Evolutionary conservation across 164 flowering plant species (phyloP).

Genomic region (Sextonia rubra): DNA sequence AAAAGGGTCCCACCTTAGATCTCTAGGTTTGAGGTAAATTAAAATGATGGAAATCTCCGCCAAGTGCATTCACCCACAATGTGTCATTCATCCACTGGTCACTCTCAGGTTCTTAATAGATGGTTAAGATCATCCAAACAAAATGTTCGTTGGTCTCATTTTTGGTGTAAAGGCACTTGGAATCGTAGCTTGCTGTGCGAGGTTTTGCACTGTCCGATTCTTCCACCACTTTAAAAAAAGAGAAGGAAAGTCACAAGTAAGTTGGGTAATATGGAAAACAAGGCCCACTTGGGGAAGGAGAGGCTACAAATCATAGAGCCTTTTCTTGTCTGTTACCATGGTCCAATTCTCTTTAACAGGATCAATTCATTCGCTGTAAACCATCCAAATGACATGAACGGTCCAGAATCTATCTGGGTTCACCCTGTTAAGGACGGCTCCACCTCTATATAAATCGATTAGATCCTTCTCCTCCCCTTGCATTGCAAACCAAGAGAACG

Average conservation of each 20-base stretch:
- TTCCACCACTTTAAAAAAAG: background rate
- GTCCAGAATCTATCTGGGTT: background rate
- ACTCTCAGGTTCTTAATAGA: too few relatives aligned
- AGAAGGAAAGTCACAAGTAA: background rate
- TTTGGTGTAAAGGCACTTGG: too few relatives aligned
- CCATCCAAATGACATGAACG: background rate
- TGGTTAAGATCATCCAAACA: too few relatives aligned
- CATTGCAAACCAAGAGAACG: background rate
- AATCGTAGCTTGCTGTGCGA: too few relatives aligned
- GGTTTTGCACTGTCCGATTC: background rate
- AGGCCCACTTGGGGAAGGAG: background rate
- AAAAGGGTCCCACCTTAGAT: too few relatives aligned
- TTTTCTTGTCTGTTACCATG: background rate
- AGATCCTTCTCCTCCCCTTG: background rate
- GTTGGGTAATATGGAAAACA: background rate
- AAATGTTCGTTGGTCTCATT: too few relatives aligned
- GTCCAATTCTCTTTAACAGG: background rate
- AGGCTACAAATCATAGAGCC: slow-evolving; percentile 1
- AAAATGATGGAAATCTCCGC: too few relatives aligned
- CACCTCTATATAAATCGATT: background rate
- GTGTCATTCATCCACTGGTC: too few relatives aligned
- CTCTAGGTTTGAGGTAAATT: too few relatives aligned
- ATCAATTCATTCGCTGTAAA: background rate
- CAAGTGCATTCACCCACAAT: too few relatives aligned
- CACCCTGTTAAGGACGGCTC: background rate